phyloP scores from a whole-genome alignment of 805 yeast species.

The Ogataea wickerhamii region DNA sequence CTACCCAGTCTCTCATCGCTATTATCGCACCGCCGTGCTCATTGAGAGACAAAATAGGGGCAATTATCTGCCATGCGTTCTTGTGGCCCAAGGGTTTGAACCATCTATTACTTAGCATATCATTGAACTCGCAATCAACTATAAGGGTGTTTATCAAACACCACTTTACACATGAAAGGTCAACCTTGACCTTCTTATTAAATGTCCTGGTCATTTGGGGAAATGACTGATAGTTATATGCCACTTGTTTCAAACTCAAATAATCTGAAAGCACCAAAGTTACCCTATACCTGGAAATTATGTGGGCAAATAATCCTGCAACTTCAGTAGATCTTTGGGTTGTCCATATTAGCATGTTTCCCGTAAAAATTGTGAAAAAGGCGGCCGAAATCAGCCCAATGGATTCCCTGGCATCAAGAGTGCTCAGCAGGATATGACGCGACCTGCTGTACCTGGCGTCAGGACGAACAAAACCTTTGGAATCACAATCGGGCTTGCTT shows the following conservation, averaged over 20 bases:
- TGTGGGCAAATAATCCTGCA: slow-evolving; percentile 84
- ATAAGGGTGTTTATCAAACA: slow-evolving; percentile 85
- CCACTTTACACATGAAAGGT: slow-evolving; percentile 79
- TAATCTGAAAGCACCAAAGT: slow-evolving; percentile 81
- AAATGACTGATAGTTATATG: slow-evolving; percentile 85
- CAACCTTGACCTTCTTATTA: slow-evolving; percentile 69
- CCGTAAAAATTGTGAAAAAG: slow-evolving; percentile 76
- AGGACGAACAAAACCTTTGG: slow-evolving; percentile 48
- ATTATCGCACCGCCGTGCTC: slow-evolving; percentile 97
- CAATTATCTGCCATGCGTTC: slow-evolving; percentile 68
- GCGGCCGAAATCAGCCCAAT: slow-evolving; percentile 84
- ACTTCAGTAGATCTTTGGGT: slow-evolving; percentile 69
- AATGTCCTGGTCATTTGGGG: slow-evolving; percentile 82
- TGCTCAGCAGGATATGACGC: slow-evolving; percentile 57
- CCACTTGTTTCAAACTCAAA: slow-evolving; percentile 82
- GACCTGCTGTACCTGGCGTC: slow-evolving; percentile 44
- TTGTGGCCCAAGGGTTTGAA: slow-evolving; percentile 84
- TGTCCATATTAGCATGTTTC: slow-evolving; percentile 77
- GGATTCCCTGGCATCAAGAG: slow-evolving; percentile 69
- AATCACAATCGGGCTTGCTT: slow-evolving; percentile 46
- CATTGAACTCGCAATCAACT: slow-evolving; percentile 90
- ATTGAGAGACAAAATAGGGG: slow-evolving; percentile 83
- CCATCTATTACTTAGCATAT: slow-evolving; percentile 85
- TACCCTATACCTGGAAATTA: slow-evolving; percentile 67
- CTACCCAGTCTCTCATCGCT: slow-evolving; percentile 88